Percentiles rank a stretch among this genome's conserved stretches.
Evolutionary conservation across 2,329 filamentous ascomycete genomes (phyloP).

Genomic region (Arthrobotrys sphaeroides): DNA sequence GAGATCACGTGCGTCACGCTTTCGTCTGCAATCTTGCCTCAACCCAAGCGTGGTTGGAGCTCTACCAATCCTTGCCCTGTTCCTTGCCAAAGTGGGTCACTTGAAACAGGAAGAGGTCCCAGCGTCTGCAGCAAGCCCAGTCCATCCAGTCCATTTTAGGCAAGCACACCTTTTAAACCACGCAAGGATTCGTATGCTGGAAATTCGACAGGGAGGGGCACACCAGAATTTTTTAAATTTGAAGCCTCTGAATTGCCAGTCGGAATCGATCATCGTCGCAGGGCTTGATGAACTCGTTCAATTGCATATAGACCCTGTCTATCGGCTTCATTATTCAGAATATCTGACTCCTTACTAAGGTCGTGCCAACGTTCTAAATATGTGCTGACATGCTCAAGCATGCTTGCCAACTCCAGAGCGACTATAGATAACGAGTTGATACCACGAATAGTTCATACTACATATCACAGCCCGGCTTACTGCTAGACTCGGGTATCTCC

Average conservation of each 20-base stretch:
- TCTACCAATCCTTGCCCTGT: background rate
- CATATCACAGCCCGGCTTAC: slow-evolving; percentile 46
- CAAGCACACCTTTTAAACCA: slow-evolving; percentile 49
- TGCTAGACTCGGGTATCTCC: slow-evolving; percentile 23
- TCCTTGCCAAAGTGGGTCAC: slow-evolving; percentile 39
- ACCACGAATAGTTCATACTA: slow-evolving; percentile 8
- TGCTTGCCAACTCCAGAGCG: background rate
- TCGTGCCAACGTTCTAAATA: slow-evolving; percentile 44
- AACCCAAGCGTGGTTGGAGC: background rate
- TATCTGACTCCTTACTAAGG: slow-evolving; percentile 52
- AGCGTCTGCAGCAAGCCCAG: slow-evolving; percentile 49
- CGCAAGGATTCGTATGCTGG: slow-evolving; percentile 28
- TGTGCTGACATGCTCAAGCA: slow-evolving; percentile 17
- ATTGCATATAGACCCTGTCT: slow-evolving; percentile 40
- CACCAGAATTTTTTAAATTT: background rate
- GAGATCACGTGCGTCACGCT: slow-evolving; percentile 19
- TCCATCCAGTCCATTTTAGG: slow-evolving; percentile 45
- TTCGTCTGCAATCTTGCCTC: slow-evolving; percentile 23
- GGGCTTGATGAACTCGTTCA: slow-evolving; percentile 28
- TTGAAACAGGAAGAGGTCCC: slow-evolving; percentile 54
- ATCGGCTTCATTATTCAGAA: slow-evolving; percentile 49
- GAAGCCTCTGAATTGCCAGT: slow-evolving; percentile 16
- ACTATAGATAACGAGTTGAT: slow-evolving; percentile 4
- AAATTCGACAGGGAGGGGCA: slow-evolving; percentile 26
- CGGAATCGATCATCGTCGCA: slow-evolving; percentile 23